Base-by-base conservation (phyloP, 2,329 filamentous ascomycete genomes). In the Gremmenia infestans region DNA sequence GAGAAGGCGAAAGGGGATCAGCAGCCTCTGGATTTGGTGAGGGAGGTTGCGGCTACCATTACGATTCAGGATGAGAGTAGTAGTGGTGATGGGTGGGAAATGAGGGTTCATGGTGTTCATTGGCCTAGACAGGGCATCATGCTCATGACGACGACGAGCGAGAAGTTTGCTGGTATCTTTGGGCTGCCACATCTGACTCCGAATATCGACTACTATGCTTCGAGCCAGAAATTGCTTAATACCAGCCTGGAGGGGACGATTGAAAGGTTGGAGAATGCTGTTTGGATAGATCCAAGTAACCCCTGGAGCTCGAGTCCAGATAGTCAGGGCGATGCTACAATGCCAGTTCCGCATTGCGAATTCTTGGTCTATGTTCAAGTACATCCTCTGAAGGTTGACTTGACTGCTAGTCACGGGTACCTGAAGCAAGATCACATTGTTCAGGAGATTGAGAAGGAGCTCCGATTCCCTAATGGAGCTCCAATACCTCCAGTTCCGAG, bases 111-210 rank as follows among this genome's bases (percentile, higher is more conserved):
- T 71, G 94, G 94, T 3, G 81, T 95, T 4, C 93, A 97, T 74
- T 95, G 91, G 78, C 85, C 88, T 39, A 80, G 81, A n/a, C 82
- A 88, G 60, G 94, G 94, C 1, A 82, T 85, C 14, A 82, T 94
- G 50, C 75, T 97, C 37, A 75, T 97, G 68, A 89, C 88, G 1
- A 97, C 93, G 0, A 93, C 91, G 48, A 97, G 91, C 71, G 89
- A 96, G 68, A 97, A 96, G 75, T 94, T 94, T 67, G 84, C 87
- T n/a, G 92, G 94, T 45, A 86, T 97, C 54, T 96, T 96, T 70
- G 88, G 86, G 2, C 75, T 97, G 48, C 92, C 94, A 25, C 91
- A 97, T 71, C 80, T 99, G 51, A 78, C 88, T 0, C 80, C 89
- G 15, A 81, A 79, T 5, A 67, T 74, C 22, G 73, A 74, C 3